These are phyloP conservation scores for Friedmanniomyces simplex DNA, from an alignment of 495 filamentous ascomycete genomes.

Conservation along the genomic window DNA sequence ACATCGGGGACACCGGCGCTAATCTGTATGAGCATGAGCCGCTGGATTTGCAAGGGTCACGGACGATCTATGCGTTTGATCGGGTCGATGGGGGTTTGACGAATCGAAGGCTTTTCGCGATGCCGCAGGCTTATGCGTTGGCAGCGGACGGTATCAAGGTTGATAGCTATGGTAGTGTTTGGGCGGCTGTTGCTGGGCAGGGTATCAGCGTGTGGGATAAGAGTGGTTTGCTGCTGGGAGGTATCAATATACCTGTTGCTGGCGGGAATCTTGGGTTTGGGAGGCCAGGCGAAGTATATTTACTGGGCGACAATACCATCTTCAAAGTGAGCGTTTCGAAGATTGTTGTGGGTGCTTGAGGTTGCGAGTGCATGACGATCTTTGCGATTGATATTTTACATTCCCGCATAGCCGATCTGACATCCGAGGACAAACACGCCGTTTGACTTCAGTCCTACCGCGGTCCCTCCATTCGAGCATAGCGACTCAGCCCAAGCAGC, in stretches of 20 bases:
- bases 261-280: conserved; percentile 1
- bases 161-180: conserved; percentile 1
- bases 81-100: not conserved
- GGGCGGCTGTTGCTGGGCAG: not conserved
- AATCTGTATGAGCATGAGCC: not conserved
- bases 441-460: too few relatives aligned
- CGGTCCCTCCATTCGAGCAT: too few relatives aligned
- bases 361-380: too few relatives aligned
- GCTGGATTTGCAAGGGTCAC: not conserved
- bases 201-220: not conserved
- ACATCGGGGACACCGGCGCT: conserved; percentile 5
- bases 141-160: conserved; percentile 5
- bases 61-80: conserved; percentile 8
- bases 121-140: not conserved
- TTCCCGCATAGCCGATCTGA: too few relatives aligned
- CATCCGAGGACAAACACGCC: too few relatives aligned
- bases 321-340: not conserved
- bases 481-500: too few relatives aligned
- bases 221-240: not conserved
- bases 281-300: not conserved
- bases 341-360: not conserved
- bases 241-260: not conserved
- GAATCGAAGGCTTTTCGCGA: not conserved
- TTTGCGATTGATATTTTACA: too few relatives aligned
- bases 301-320: not conserved